Evolutionary conservation across 306 rosid species (phyloP).

Genomic region (Cicer chorassanicum): DNA sequence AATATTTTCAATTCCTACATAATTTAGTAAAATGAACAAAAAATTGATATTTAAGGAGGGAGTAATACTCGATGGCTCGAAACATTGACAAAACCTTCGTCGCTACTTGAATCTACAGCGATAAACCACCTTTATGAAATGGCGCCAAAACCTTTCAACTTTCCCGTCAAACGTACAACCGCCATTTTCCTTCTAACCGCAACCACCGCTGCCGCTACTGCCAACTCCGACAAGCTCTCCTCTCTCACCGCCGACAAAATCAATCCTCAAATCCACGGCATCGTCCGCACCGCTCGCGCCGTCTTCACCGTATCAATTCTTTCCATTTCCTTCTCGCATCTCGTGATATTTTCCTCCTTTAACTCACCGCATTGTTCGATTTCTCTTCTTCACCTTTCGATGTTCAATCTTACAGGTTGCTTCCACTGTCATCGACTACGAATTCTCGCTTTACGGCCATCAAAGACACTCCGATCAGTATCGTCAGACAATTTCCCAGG

Average conservation of each 20-base stretch:
- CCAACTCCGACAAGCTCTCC: slow-evolving; percentile 40
- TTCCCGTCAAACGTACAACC: slow-evolving; percentile 60
- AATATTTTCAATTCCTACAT: too few relatives aligned
- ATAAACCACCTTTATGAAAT: slow-evolving; percentile 33
- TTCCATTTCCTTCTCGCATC: background rate
- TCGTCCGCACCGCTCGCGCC: slow-evolving; percentile 79
- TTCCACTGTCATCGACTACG: slow-evolving; percentile 66
- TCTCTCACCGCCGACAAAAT: slow-evolving; percentile 37
- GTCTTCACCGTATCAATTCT: slow-evolving; percentile 60
- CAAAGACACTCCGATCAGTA: slow-evolving; percentile 60
- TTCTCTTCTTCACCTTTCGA: background rate
- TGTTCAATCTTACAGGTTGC: slow-evolving; percentile 58
- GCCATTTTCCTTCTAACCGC: slow-evolving; percentile 49
- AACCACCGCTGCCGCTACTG: slow-evolving; percentile 41
- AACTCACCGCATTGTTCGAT: background rate
- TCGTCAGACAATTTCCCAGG: slow-evolving; percentile 64
- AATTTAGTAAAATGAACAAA: too few relatives aligned
- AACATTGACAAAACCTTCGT: background rate
- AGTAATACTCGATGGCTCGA: too few relatives aligned
- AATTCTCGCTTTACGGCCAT: slow-evolving; percentile 64
- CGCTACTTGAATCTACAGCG: background rate
- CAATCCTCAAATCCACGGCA: slow-evolving; percentile 53
- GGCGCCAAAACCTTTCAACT: slow-evolving; percentile 45
- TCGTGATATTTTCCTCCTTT: background rate
- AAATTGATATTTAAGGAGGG: too few relatives aligned